Base-by-base conservation (phyloP, 129 eudicot genomes). In the Deinandra increscens region DNA sequence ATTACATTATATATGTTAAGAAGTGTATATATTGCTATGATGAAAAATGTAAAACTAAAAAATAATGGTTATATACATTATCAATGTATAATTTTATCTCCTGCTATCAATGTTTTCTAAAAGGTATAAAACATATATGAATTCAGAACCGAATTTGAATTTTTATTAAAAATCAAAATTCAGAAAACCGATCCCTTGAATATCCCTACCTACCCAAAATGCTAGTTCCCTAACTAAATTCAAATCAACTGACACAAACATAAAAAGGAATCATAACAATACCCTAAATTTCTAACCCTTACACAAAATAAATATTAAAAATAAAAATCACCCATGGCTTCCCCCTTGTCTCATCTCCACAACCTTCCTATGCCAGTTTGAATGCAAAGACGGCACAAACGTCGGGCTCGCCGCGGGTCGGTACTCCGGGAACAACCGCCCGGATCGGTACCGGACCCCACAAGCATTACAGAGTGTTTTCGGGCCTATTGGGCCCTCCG, bases 321-420 rank as follows among this genome's bases (percentile, higher is more conserved):
- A 76, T 48, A 60, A 38, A 17, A 13, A 68, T 18, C 49, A 74
- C 23, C 44, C 64, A 54, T 29, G 12, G 59, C 74, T 3, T 31
- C 74, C 9, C 74, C 83, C 67, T 78, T 66, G 66, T 56, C 96
- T 89, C 88, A 84, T 89, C 84, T 86, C 88, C 4, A 86, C 60
- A 42, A 89, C 96, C 72, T 81, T 86, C 80, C 71, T 78, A 82
- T 84, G 94, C 9, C 85, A 80, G 66, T 89, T 89, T 41, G 96
- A 89, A 81, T 86, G 94, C 76, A 81, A 11, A 3, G 84, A 64
- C 13, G 91, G 91, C 18, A 79, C 73, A 68, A 90, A 90, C 1
- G 91, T 86, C 4, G 94, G 97, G 66, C 97, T 90, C 15, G 94
- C 91, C 1, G 90, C 90, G 1, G 97, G 97, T 12, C 97, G 88